These are phyloP conservation scores for Colletotrichum incanum DNA, from an alignment of 2,329 filamentous ascomycete species.

Conservation along the genomic window DNA sequence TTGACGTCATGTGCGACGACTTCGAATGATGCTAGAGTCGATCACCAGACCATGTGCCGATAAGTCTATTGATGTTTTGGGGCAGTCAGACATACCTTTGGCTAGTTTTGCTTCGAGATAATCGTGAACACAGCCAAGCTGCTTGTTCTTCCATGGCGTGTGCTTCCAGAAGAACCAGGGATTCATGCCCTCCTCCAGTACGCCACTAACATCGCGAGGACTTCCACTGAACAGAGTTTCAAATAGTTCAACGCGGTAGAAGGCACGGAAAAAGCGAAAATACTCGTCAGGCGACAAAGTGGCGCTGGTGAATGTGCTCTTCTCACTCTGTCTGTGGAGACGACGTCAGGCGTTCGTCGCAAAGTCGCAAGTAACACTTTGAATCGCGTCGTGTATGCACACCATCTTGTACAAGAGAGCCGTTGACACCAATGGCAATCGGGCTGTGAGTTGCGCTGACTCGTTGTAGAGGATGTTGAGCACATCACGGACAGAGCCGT, in stretches of 20 bases:
- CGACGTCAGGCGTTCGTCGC: constrained; percentile 2
- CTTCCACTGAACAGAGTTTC: not conserved
- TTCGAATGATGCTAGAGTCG: not conserved
- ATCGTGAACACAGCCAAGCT: constrained; percentile 11
- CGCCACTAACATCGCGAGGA: not conserved
- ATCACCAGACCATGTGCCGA: not conserved
- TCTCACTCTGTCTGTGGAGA: not conserved
- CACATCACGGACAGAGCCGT: not conserved
- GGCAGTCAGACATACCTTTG: not conserved
- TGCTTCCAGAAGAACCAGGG: not conserved
- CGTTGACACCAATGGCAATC: not conserved
- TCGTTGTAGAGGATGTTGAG: not conserved
- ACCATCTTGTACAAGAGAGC: not conserved
- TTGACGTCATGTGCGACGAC: not conserved
- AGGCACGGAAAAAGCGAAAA: not conserved
- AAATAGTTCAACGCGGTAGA: constrained; percentile 12
- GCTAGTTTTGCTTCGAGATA: constrained; percentile 7
- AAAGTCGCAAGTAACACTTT: not conserved
- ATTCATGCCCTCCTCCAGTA: not conserved
- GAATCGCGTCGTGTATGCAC: not conserved
- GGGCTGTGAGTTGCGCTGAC: not conserved
- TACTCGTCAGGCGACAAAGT: not conserved
- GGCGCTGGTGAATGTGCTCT: not conserved
- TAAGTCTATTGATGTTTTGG: rapidly evolving
- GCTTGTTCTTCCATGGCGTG: constrained; percentile 11